Conservation (phyloP, 495 filamentous ascomycete species). For the Xylaria longipes region DNA sequence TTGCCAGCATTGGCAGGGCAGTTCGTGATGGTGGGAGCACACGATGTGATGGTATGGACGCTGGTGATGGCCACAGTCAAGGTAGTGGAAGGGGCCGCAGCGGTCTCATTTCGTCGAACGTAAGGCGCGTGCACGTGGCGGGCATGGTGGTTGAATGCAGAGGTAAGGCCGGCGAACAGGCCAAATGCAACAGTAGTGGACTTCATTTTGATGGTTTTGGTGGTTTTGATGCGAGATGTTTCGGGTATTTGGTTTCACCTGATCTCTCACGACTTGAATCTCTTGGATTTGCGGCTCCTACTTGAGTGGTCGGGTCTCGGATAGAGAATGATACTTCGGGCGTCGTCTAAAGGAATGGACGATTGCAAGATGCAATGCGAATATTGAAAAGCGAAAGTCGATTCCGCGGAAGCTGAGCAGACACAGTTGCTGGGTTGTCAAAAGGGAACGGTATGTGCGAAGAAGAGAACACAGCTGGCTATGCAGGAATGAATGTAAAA, state of each 20-base stretch:
- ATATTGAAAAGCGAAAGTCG: slow-evolving; percentile 52
- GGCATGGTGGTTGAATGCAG: slow-evolving; percentile 48
- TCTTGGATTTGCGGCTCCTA: slow-evolving; percentile 28
- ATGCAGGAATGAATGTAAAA: slow-evolving; percentile 36
- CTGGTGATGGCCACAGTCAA: slow-evolving; percentile 61
- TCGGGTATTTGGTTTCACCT: slow-evolving; percentile 27
- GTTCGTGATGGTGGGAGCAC: slow-evolving; percentile 66
- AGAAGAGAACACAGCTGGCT: slow-evolving; percentile 42
- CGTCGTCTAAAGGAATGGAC: slow-evolving; percentile 41
- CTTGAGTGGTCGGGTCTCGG: slow-evolving; percentile 39
- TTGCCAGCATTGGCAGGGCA: slow-evolving; percentile 61
- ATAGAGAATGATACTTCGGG: slow-evolving; percentile 37
- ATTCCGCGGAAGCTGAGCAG: slow-evolving; percentile 51
- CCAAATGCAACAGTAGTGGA: slow-evolving; percentile 48
- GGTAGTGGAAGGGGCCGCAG: slow-evolving; percentile 43
- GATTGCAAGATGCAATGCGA: slow-evolving; percentile 40
- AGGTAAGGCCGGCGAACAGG: slow-evolving; percentile 52
- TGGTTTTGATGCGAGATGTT: slow-evolving; percentile 6
- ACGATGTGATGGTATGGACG: slow-evolving; percentile 66
- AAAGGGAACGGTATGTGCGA: slow-evolving; percentile 35
- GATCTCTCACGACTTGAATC: slow-evolving; percentile 28
- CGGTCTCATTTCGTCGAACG: slow-evolving; percentile 47
- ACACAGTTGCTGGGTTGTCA: slow-evolving; percentile 50
- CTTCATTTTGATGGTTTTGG: slow-evolving; percentile 53
- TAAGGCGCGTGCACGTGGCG: slow-evolving; percentile 48